These are phyloP conservation scores for Fusarium brevicatenulatum DNA, from an alignment of 2,329 filamentous ascomycete species.

Conservation along the genomic window DNA sequence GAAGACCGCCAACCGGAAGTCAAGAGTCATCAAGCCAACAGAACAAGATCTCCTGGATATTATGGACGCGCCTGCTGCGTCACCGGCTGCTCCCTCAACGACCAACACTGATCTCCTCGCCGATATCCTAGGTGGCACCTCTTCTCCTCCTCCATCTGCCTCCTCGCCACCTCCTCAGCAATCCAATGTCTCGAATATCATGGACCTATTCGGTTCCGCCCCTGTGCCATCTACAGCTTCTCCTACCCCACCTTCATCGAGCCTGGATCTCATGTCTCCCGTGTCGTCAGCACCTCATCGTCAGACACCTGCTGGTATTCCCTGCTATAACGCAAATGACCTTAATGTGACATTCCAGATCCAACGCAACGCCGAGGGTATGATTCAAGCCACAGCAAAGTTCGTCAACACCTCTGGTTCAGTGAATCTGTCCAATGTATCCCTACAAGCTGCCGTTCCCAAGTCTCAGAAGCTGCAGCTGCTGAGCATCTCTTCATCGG, in stretches of 20 bases:
- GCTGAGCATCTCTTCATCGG: constrained; percentile 85
- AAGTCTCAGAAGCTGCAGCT: constrained; percentile 96
- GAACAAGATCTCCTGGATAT: constrained; percentile 94
- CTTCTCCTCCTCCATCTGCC: constrained; percentile 53
- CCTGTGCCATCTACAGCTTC: constrained; percentile 51
- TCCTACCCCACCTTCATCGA: constrained; percentile 53
- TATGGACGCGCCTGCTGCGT: constrained; percentile 76
- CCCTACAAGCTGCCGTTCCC: constrained; percentile 92
- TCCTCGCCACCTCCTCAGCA: constrained; percentile 62
- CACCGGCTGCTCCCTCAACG: constrained; percentile 61
- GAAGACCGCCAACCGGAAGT: constrained; percentile 77
- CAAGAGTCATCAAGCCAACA: constrained; percentile 81
- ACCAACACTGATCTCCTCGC: constrained; percentile 89
- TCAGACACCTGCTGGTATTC: constrained; percentile 63
- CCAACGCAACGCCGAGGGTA: constrained; percentile 81
- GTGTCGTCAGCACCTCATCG: constrained; percentile 55
- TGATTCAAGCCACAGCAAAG: constrained; percentile 82
- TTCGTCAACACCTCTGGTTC: constrained; percentile 82
- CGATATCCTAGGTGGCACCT: constrained; percentile 87
- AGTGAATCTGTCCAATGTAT: constrained; percentile 75
- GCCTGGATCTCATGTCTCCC: constrained; percentile 60
- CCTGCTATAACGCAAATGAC: constrained; percentile 88
- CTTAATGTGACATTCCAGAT: constrained; percentile 83
- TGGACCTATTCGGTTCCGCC: constrained; percentile 81
- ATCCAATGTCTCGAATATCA: constrained; percentile 76